Conservation (phyloP, 2,329 filamentous ascomycete genomes). For the Leptosphaerulina australis region DNA sequence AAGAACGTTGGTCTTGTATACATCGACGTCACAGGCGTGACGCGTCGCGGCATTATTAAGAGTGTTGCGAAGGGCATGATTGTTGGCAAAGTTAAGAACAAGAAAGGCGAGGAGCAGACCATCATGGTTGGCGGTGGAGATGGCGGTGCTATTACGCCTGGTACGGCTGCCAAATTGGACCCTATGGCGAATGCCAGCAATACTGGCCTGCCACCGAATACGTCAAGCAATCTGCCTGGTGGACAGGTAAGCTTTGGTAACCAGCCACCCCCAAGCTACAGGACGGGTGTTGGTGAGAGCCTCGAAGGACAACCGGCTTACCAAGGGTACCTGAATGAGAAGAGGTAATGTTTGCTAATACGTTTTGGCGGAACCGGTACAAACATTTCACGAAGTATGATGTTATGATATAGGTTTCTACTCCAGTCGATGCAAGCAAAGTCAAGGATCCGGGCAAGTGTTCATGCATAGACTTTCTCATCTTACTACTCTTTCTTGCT, state of each 20-base stretch:
- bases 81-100: slow-evolving; percentile 77
- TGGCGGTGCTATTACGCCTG: slow-evolving; percentile 53
- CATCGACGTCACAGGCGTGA: slow-evolving; percentile 94
- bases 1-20: slow-evolving; percentile 98
- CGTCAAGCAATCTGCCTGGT: slow-evolving; percentile 32
- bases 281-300: slow-evolving; percentile 46
- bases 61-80: slow-evolving; percentile 95
- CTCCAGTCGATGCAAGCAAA: not conserved
- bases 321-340: slow-evolving; percentile 38
- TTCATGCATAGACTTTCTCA: not conserved
- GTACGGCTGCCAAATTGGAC: slow-evolving; percentile 48
- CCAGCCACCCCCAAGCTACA: slow-evolving; percentile 43
- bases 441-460: not conserved
- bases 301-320: slow-evolving; percentile 44
- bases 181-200: slow-evolving; percentile 36
- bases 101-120: slow-evolving; percentile 67
- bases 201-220: slow-evolving; percentile 35
- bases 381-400: slow-evolving; percentile 29
- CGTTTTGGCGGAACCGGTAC: too few relatives aligned
- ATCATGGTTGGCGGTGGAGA: slow-evolving; percentile 74
- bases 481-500: not conserved
- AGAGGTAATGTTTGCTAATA: slow-evolving; percentile 28
- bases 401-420: slow-evolving; percentile 18
- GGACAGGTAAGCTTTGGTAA: slow-evolving; percentile 47
- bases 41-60: slow-evolving; percentile 86